Base-by-base conservation (phyloP, 805 yeast genomes). In the Candida germanica region DNA sequence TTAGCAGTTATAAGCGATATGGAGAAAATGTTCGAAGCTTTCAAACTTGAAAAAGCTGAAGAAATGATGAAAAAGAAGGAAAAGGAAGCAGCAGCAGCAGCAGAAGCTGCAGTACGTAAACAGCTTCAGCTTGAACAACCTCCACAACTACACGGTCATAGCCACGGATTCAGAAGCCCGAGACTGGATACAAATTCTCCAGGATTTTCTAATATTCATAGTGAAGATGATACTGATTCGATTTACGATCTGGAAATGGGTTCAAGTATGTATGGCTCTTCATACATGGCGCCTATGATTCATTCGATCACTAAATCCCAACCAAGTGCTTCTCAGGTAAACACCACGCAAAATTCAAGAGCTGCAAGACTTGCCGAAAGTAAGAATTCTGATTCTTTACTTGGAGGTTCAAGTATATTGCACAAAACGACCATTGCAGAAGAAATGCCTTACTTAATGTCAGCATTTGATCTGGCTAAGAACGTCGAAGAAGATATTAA, bases 21-120 rank as follows among this genome's bases (percentile, higher is more conserved):
- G 58, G 88, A 82, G 49, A 73, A 78, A 46, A 83, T 83, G 87
- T 82, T 79, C 53, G 81, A 79, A 30, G 71, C 77, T 0, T 66
- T 56, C 47, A 66, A 64, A 41, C 44, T 63, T 26, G 71, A 67
- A 33, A 36, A 29, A 22, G 34, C 37, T 20, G 40, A 40, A 15
- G 36, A 40, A 17, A 17, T 37, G 17, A 25, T 8, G 11, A 12
- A 29, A 27, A 24, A 14, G 14, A 21, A 36, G 14, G 35, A 22
- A 20, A 29, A 29, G 15, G 33, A 29, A 14, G 11, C 6, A 9
- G 12, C 5, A 7, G 16, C 16, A 21, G 23, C n/a, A 19, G 25
- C 12, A 3, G 33, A 23, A 31, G 27, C 13, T 5, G 13, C 6
- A 16, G 6, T 12, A 7, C 13, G 7, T 7, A 18, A 10, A 15